Conservation (phyloP, 345 rosid genomes). For the Turnera subulata region DNA sequence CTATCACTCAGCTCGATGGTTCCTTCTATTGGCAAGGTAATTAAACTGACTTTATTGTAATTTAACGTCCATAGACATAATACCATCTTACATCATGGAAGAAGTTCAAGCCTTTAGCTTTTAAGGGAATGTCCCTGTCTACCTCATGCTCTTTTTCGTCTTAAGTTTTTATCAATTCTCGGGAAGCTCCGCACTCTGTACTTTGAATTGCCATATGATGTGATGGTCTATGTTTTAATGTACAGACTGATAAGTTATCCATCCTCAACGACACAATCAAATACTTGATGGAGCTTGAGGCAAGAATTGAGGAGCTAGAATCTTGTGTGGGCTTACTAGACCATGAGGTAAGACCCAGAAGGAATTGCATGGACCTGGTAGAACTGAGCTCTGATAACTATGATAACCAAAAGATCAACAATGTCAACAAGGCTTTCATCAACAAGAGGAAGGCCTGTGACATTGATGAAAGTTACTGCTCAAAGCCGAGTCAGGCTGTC, state of each 20-base stretch:
- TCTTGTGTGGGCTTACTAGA: constrained; percentile 64
- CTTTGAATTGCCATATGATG: background rate
- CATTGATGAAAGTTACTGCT: constrained; percentile 33
- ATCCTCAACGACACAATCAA: constrained; percentile 57
- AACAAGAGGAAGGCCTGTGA: constrained; percentile 67
- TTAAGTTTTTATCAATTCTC: no score
- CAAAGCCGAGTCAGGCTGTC: constrained; percentile 23
- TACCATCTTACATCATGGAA: no score
- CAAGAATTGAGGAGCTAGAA: constrained; percentile 75
- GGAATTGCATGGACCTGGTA: constrained; percentile 36
- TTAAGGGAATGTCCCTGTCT: no score
- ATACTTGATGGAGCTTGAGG: constrained; percentile 62
- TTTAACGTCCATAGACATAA: background rate
- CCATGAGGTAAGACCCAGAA: constrained; percentile 37
- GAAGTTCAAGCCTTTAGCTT: no score
- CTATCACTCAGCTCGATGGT: constrained; percentile 51
- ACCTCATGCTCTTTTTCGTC: no score
- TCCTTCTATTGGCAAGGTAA: constrained; percentile 63
- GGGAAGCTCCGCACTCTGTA: no score
- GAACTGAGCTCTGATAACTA: constrained; percentile 74
- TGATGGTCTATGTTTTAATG: background rate
- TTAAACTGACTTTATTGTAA: constrained; percentile 1
- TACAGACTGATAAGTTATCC: constrained; percentile 40
- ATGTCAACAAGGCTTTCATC: constrained; percentile 32
- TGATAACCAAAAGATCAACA: constrained; percentile 29